These are phyloP conservation scores for Ceratobasidium sp. DNA, from an alignment of 1,284 basidiomycete species.

Conservation along the genomic window DNA sequence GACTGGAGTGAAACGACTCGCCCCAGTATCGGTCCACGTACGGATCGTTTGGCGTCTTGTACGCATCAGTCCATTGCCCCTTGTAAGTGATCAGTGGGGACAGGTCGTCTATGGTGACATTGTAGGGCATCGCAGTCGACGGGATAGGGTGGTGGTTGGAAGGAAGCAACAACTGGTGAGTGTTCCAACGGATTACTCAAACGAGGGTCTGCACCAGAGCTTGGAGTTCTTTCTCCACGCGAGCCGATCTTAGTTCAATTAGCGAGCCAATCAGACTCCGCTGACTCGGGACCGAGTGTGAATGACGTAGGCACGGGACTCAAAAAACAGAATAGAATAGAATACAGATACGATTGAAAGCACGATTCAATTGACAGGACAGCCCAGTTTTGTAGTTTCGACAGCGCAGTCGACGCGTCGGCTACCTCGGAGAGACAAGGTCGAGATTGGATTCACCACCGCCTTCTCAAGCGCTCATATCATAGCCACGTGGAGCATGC, in stretches of 20 bases:
- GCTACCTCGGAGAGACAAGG: no score
- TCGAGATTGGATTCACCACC: no score
- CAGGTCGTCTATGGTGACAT: constrained; percentile 23
- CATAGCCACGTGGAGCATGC: not conserved
- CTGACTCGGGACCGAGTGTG: not conserved
- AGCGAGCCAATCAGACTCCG: no score
- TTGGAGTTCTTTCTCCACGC: not conserved
- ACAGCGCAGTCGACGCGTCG: no score
- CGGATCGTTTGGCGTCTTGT: not conserved
- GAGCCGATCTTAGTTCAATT: no score
- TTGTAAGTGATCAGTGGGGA: constrained; percentile 23
- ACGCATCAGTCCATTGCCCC: constrained; percentile 19
- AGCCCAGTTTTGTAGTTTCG: no score
- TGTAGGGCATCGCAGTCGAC: constrained; percentile 25
- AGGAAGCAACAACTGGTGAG: not conserved
- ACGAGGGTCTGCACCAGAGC: not conserved
- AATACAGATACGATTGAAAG: no score
- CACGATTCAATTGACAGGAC: no score
- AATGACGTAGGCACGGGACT: no score
- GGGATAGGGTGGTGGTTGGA: not conserved
- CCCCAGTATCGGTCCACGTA: constrained; percentile 25
- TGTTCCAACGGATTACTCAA: not conserved
- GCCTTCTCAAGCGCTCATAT: not conserved
- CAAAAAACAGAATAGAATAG: no score
- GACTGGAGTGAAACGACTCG: constrained; percentile 12